Evolutionary conservation across 176 grass and related monocot species (phyloP).

Genomic region (Eremochloa ophiuroides): DNA sequence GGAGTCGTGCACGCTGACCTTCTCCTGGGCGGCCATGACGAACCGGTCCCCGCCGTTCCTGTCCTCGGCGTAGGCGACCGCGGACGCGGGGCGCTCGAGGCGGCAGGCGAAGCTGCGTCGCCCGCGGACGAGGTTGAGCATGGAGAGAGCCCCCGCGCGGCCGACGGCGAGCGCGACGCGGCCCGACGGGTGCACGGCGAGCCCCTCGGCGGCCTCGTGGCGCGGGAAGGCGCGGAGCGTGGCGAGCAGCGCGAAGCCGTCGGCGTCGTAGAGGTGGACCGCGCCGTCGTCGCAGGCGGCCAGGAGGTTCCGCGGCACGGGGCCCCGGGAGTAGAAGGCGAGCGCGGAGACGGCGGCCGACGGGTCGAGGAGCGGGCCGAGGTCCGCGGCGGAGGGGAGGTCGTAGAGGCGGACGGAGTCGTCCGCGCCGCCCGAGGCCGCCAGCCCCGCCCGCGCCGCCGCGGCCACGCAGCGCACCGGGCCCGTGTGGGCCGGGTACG

Average conservation of each 20-base stretch:
- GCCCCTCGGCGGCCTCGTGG: slow-evolving; percentile 30
- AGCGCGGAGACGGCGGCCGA: slow-evolving; percentile 68
- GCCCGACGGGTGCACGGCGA: slow-evolving; percentile 71
- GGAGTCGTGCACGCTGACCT: slow-evolving; percentile 64
- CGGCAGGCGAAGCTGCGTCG: slow-evolving; percentile 76
- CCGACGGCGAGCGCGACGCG: slow-evolving; percentile 69
- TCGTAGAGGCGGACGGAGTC: slow-evolving; percentile 84
- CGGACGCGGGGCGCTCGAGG: slow-evolving; percentile 55
- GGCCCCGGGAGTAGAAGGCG: slow-evolving; percentile 66
- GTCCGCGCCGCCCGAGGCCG: slow-evolving; percentile 64
- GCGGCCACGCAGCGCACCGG: slow-evolving; percentile 74
- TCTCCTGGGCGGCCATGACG: slow-evolving; percentile 50
- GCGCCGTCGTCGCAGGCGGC: slow-evolving; percentile 76
- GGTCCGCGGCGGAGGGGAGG: slow-evolving; percentile 56
- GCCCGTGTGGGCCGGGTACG: slow-evolving; percentile 68
- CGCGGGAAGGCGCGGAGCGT: slow-evolving; percentile 38
- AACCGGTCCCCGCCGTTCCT: slow-evolving; percentile 37
- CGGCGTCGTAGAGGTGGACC: slow-evolving; percentile 75
- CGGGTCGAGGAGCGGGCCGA: slow-evolving; percentile 75
- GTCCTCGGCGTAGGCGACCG: slow-evolving; percentile 45
- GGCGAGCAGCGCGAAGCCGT: slow-evolving; percentile 67
- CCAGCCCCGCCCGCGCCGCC: slow-evolving; percentile 31
- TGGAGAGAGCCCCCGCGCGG: slow-evolving; percentile 48
- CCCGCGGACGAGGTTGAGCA: slow-evolving; percentile 76
- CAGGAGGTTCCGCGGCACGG: slow-evolving; percentile 82